A percentile compares a stretch with the other conserved stretches of the same genome.
Evolutionary conservation across 148 eudicot genomes (phyloP).

Genomic region (Vaccinium darrowii): DNA sequence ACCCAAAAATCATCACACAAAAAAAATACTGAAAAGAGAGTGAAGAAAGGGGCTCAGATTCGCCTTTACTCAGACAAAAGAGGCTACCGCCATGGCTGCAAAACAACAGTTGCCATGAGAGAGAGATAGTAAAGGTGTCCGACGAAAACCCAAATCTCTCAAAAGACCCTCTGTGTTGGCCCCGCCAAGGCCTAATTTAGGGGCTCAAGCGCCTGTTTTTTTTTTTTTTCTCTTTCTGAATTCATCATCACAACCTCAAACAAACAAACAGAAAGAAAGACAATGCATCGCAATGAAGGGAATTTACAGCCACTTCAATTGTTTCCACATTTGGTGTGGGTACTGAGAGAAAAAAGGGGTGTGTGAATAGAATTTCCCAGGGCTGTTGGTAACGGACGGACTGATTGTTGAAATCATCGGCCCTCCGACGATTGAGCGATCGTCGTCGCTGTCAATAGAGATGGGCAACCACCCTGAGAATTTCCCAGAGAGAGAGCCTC

Average conservation of each 20-base stretch:
- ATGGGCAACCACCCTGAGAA: conserved; percentile 23
- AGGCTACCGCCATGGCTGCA: conserved; percentile 22
- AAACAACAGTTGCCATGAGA: conserved; percentile 18
- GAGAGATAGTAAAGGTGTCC: background rate
- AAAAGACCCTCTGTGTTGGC: conserved; percentile 17
- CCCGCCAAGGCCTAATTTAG: conserved; percentile 17
- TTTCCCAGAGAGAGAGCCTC: conserved; percentile 20
- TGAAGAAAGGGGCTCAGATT: conserved; percentile 19
- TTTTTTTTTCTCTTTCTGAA: background rate
- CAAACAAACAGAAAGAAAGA: background rate
- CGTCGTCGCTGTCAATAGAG: background rate
- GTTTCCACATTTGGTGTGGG: background rate
- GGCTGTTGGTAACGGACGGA: conserved; percentile 14
- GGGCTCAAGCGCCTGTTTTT: background rate
- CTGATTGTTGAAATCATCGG: conserved; percentile 17
- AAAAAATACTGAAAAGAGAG: background rate
- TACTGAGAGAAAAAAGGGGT: no score
- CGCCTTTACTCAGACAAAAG: conserved; percentile 26
- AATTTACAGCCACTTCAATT: background rate
- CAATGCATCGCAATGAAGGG: background rate
- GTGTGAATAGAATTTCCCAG: background rate
- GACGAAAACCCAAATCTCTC: background rate
- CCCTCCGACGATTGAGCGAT: background rate
- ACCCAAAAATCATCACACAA: background rate
- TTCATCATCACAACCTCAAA: conserved; percentile 21